phyloP scores from a whole-genome alignment of 176 grass and related monocot genomes.

The Rhipidocladum racemiflorum region DNA sequence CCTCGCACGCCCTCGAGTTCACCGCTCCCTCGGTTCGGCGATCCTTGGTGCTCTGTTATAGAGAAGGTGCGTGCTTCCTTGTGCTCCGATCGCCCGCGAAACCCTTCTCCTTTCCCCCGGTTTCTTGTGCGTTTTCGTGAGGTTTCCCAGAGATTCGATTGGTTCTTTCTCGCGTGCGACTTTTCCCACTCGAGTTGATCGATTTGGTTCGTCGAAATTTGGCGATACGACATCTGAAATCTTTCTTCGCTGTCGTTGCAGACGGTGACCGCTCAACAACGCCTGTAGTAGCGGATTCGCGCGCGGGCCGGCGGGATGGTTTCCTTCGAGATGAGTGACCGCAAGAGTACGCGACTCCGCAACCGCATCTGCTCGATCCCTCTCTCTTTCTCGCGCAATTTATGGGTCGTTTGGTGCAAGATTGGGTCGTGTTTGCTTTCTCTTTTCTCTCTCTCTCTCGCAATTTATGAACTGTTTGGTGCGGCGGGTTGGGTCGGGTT shows the following conservation, averaged over 20 bases:
- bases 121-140: not conserved
- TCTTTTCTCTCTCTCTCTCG: slow-evolving; percentile 5
- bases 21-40: not conserved
- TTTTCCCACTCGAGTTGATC: not conserved
- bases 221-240: not conserved
- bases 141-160: no score
- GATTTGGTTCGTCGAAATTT: not conserved
- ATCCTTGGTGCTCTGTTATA: not conserved
- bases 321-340: slow-evolving; percentile 83
- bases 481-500: not conserved
- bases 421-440: slow-evolving; percentile 11
- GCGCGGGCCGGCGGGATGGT: slow-evolving; percentile 41
- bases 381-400: not conserved
- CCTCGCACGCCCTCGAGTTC: slow-evolving; percentile 14
- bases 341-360: slow-evolving; percentile 53
- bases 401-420: not conserved
- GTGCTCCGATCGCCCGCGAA: not conserved
- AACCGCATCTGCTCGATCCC: not conserved
- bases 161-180: no score
- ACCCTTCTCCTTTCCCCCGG: not conserved
- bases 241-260: slow-evolving; percentile 1
- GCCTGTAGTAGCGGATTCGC: not conserved
- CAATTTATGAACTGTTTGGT: not conserved
- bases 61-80: not conserved
- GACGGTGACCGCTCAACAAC: not conserved